Base-by-base conservation (phyloP, 306 rosid genomes). In the Benincasa hispida region DNA sequence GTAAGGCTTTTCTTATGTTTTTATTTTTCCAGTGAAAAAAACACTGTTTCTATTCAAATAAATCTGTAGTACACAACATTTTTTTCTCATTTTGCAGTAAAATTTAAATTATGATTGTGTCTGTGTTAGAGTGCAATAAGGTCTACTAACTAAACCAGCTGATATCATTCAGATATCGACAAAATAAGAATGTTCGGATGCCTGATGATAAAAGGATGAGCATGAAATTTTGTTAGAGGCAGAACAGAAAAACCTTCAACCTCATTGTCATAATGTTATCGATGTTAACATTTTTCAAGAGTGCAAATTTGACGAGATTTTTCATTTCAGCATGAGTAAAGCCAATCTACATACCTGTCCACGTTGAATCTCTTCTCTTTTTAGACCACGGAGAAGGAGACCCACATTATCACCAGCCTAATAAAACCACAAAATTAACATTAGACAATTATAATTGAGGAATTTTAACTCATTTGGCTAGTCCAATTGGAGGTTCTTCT, bases 321-420 rank as follows among this genome's bases (percentile, higher is more conserved):
- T 6, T 24, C 54, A 68, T 39, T 39, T 66, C 53, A 53, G 56
- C 47, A 25, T 19, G 66, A 75, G 79, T 25, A 53, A 42, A 58
- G 67, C 84, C 75, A 45, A 51, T 8, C 17, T 45, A 79, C 86
- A 58, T 41, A 95, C 99, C 93, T 92, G 98, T 81, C 99, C 99
- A 72, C 99, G 97, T 78, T 92, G 93, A 62, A 95, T 85, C 62
- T 95, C 99, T 81, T 95, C 99, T 24, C 99, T 88, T 74, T 95
- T 95, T 73, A 92, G 85, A 77, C 99, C 99, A 84, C 97, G 93
- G 53, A 92, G 97, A 88, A 95, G 99, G 87, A 95, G 99, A 83
- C 99, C 98, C 77, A 95, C 99, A 30, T 95, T 95, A 79, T 95
- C 98, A 86, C 98, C 98, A 2, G 99, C 98, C 99, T 95, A 69